Base-by-base conservation (phyloP, 805 yeast genomes). In the Metschnikowia cubensis region DNA sequence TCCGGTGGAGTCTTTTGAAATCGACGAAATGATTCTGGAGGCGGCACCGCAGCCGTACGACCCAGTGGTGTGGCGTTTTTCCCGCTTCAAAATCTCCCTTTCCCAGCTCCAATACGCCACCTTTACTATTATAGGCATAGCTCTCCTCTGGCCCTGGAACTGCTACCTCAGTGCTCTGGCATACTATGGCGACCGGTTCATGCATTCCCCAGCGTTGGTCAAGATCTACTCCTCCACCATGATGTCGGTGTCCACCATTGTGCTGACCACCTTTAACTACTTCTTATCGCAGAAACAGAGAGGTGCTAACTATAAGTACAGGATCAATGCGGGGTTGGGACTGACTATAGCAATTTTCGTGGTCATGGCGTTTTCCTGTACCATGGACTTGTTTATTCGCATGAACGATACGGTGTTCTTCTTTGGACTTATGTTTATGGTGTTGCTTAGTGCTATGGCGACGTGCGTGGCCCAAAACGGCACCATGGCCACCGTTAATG, bases 131-230 rank as follows among this genome's bases (percentile, higher is more conserved):
- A 76, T 87, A 6, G 97, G 97, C 0, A 75, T 89, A 13, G 85
- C 96, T 1, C 73, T 86, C 18, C 74, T 92, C 18, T 92, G 98
- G 97, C 98, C 98, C 0, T 92, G 98, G 60, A 94, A 92, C 72
- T 83, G 94, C 58, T 85, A 91, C 55, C 68, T 94, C 8, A 82
- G 95, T 1, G 96, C 97, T 0, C 80, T 96, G 0, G 85, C 86
- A 7, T 90, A 89, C 67, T 89, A 89, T 60, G 75, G 79, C 51
- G 77, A 80, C 55, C 64, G 90, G 57, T 81, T 92, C 54, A 67
- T 69, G 18, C 67, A 70, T 36, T 67, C 77, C 2, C 79, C 85
- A 1, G 45, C 67, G 1, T 66, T 84, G 58, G 76, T 86, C 10
- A 75, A 74, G 55, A 74, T 76, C 17, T 89, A 87, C 65, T 80